phyloP scores from a whole-genome alignment of 108 stramenopile species.

The Cyclotella kingstonii region DNA sequence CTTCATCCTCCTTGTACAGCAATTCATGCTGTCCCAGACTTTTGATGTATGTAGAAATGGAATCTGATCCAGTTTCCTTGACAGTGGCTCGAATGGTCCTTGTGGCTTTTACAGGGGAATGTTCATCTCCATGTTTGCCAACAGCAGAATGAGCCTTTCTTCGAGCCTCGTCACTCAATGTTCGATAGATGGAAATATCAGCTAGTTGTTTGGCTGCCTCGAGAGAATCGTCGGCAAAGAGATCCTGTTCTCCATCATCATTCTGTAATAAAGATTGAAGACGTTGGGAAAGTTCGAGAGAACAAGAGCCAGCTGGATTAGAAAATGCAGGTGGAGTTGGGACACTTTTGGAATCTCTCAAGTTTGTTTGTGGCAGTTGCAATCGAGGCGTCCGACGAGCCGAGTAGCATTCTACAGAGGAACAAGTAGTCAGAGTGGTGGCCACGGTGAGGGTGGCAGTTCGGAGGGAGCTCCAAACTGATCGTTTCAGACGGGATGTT shows the following conservation, averaged over 20 bases:
- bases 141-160: slow-evolving; percentile 39
- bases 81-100: slow-evolving; percentile 48
- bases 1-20: slow-evolving; percentile 47
- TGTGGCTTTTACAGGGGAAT: background rate
- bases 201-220: slow-evolving; percentile 44
- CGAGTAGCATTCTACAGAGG: no score
- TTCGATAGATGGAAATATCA: slow-evolving; percentile 29
- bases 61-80: slow-evolving; percentile 58
- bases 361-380: background rate
- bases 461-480: no score
- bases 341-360: background rate
- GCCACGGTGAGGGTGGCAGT: no score
- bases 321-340: background rate
- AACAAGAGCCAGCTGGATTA: no score
- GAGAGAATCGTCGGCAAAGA: slow-evolving; percentile 34
- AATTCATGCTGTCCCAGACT: slow-evolving; percentile 57
- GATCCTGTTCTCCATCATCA: slow-evolving; percentile 37
- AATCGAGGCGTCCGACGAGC: no score
- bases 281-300: no score
- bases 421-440: no score
- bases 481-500: no score
- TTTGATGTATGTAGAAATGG: slow-evolving; percentile 51
- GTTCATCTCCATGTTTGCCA: slow-evolving; percentile 5
- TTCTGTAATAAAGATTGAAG: slow-evolving; percentile 29
- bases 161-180: slow-evolving; percentile 36